These are phyloP conservation scores for Fusarium decemcellulare DNA, from an alignment of 2,329 filamentous ascomycete genomes.

Conservation along the genomic window DNA sequence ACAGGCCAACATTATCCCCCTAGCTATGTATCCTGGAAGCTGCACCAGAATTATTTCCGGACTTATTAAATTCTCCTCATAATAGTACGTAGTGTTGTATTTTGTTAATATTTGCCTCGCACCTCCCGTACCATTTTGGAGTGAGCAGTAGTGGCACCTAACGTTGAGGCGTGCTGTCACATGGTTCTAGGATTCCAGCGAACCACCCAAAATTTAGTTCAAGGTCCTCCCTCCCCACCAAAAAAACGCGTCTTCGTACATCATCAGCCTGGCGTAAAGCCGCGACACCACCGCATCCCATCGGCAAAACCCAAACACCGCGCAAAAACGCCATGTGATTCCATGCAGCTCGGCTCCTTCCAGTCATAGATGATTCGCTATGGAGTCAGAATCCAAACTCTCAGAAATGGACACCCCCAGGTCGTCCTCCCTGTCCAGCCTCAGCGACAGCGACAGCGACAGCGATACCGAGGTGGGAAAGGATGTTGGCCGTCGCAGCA, in stretches of 20 bases:
- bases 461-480: constrained; percentile 49
- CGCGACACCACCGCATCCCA: constrained; percentile 14
- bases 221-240: constrained; percentile 30
- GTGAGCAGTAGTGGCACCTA: too few species aligned
- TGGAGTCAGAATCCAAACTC: constrained; percentile 49
- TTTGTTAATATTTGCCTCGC: too few species aligned
- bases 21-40: too few species aligned
- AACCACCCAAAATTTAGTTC: constrained; percentile 31
- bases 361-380: constrained; percentile 36
- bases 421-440: constrained; percentile 48
- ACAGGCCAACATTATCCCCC: too few species aligned
- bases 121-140: too few species aligned
- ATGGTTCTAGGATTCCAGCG: constrained; percentile 41
- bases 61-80: too few species aligned
- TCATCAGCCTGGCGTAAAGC: constrained; percentile 28
- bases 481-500: constrained; percentile 47
- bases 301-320: constrained; percentile 12
- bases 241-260: constrained; percentile 43
- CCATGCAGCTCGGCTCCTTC: background rate
- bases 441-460: constrained; percentile 50
- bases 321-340: constrained; percentile 40
- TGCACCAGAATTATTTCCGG: too few species aligned
- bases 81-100: too few species aligned
- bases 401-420: constrained; percentile 52
- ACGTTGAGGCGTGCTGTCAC: constrained; percentile 5